Base-by-base conservation (phyloP, 106 monocot genomes). In the Cymbidium sinense region DNA sequence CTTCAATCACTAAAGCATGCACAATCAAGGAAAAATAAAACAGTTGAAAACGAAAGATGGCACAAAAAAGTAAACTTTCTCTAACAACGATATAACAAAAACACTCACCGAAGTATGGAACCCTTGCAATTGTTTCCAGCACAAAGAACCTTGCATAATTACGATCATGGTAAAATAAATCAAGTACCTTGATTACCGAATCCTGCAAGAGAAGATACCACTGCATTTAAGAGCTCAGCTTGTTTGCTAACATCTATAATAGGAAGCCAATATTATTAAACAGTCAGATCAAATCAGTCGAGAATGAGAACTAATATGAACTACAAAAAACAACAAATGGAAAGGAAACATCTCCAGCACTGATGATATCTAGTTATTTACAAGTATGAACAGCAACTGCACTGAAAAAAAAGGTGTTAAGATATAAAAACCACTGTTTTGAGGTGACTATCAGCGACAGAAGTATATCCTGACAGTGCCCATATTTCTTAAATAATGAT, bases 131-230 rank as follows among this genome's bases (percentile, higher is more conserved):
- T 50, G 92, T 99, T 85, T 99, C 99, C 78, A 99, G 76, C 52
- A 99, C 99, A 85, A 85, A 99, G 83, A 99, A 99, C 58, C 99
- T 88, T 58, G 99, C 87, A 81, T 95, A 99, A 70, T 89, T n/a
- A 35, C 92, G 86, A 72, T 99, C 99, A 44, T 52, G 86, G 75
- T 93, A 99, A 4, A 99, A 74, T 76, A 67, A 33, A 83, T 95
- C 90, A 77, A 99, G 79, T 78, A 95, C 82, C 80, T 81, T 79
- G 70, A 99, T 87, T 70, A 92, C 84, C 18, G 92, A 80, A 7
- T 99, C 99, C 99, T 99, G 82, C 35, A 82, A 70, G 67, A 79
- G 79, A 34, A 73, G 28, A 71, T 37, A 20, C 13, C 35, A 36
- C 33, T 2, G 13, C 71, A 71, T 71, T 51, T 70, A 34, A 33